These are phyloP conservation scores for Camillea tinctor DNA, from an alignment of 2,329 filamentous ascomycete species.

Conservation along the genomic window DNA sequence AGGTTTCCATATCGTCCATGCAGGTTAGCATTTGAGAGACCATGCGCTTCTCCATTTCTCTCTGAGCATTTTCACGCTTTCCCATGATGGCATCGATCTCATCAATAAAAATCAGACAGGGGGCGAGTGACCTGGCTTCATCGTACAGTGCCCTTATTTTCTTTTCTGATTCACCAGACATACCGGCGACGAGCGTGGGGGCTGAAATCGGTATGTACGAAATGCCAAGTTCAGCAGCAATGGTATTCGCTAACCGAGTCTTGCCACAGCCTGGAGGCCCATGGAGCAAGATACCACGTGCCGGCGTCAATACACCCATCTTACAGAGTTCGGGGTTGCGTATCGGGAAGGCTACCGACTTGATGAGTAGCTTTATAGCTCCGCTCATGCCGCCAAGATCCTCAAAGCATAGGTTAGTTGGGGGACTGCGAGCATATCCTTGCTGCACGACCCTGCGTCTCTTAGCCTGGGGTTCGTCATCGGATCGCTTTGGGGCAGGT, in stretches of 20 bases:
- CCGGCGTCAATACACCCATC: constrained; percentile 64
- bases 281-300: constrained; percentile 74
- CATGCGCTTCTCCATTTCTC: constrained; percentile 87
- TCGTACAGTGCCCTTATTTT: constrained; percentile 84
- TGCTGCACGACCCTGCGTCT: constrained; percentile 54
- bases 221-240: constrained; percentile 72
- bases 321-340: constrained; percentile 65
- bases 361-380: constrained; percentile 66
- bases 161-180: constrained; percentile 88
- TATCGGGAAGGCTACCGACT: constrained; percentile 72
- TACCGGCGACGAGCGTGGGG: constrained; percentile 78
- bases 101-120: constrained; percentile 88
- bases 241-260: constrained; percentile 78
- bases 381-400: constrained; percentile 77
- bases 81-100: constrained; percentile 90
- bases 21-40: constrained; percentile 80
- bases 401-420: constrained; percentile 64
- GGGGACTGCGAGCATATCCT: constrained; percentile 61
- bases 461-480: constrained; percentile 67
- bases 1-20: constrained; percentile 76
- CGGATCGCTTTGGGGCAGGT: constrained; percentile 51
- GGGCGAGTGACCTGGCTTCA: constrained; percentile 80
- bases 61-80: constrained; percentile 78
- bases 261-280: constrained; percentile 86
- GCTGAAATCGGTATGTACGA: constrained; percentile 82